Base-by-base conservation (phyloP, 2,329 filamentous ascomycete genomes). In the Biscogniauxia sp. region DNA sequence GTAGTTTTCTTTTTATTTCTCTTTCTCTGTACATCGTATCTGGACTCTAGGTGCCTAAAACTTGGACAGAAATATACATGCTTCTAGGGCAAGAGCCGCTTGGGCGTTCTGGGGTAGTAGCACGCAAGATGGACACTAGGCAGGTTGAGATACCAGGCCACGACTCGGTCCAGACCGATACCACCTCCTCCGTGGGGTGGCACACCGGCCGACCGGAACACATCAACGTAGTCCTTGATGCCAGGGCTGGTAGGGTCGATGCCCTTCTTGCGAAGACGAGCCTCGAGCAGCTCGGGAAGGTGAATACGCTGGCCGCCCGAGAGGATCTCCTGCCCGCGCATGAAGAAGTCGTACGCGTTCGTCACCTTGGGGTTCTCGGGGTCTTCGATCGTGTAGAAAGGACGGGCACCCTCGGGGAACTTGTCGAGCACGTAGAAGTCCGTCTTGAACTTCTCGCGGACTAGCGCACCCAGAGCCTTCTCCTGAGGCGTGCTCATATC, bases 371-470 rank as follows among this genome's bases (percentile, higher is more conserved):
- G 79, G 65, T 88, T 84, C 54, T 81, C 77, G 5, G 84, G 83
- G 66, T 87, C 87, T 60, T 71, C 69, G 37, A 94, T 92, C 63
- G 94, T 93, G 78, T 97, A 98, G 78, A 97, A 97, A 5, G 94
- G 94, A 28, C 95, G 87, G 20, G 95, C 91, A 45, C 83, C 82
- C 76, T 95, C 88, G 52, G 95, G 95, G 83, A 97, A 99, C 78
- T 98, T 95, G 82, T 98, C 94, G 64, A 99, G 85, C 20, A 96
- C 89, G 80, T 97, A 98, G 80, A 98, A 98, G 79, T 99, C 95
- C 62, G 93, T 95, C 74, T 90, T 86, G 83, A 90, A 97, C 79
- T 97, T 97, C 70, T 91, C 84, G 60, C 91, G 89, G 67, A 98
- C 87, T 54, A 98, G 83, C 25, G 87, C 88, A 60, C 95, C 95